Base-by-base conservation (phyloP, 371 early-diverging fungal genomes). In the Nematocida displodere region DNA sequence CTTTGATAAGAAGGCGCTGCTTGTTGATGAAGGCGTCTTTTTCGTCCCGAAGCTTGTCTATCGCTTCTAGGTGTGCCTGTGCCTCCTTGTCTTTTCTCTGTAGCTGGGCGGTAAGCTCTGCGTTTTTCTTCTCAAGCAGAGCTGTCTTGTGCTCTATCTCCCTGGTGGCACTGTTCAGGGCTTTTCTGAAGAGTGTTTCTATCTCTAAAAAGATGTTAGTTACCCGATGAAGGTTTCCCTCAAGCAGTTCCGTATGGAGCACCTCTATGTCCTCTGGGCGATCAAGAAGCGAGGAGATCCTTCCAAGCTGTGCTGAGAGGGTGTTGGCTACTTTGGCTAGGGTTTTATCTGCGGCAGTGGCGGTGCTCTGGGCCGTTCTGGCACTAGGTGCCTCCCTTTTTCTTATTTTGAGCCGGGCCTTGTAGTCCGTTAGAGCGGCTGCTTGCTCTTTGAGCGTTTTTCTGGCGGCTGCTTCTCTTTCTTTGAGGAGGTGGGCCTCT, bases 21-120 rank as follows among this genome's bases (percentile, higher is more conserved):
- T 67, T 67, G 61, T 67, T 67, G 1, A 67, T 67, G 7, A 67
- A 22, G 5, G 36, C 59, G 48, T 67, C 68, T 59, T 67, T 67
- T 29, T 67, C 55, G 8, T 67, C 68, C n/a, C 36, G 28, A 2
- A 58, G 36, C 20, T 46, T 33, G 17, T 67, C 68, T 67, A 36
- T 22, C 42, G 54, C 68, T 28, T 28, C 37, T 20, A 58, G 8
- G 3, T 26, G 17, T 47, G 15, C 55, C 13, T 24, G 55, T 34
- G 44, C 31, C 26, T 54, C 68, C 48, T 59, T 37, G 42, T 67
- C 31, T 17, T 15, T 15, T 11, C 22, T 8, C 4, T 28, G 17
- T 36, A 66, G 20, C 36, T 66, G 40, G n/a, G 50, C 24, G 13
- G 7, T 8, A 17, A 50, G 26, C 17, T 17, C 40, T 5, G 24